Evolutionary conservation across 2,329 filamentous ascomycete species (phyloP), one percentile per base, ranked within the genome.

Genomic region (Metarhizium brunneum): DNA sequence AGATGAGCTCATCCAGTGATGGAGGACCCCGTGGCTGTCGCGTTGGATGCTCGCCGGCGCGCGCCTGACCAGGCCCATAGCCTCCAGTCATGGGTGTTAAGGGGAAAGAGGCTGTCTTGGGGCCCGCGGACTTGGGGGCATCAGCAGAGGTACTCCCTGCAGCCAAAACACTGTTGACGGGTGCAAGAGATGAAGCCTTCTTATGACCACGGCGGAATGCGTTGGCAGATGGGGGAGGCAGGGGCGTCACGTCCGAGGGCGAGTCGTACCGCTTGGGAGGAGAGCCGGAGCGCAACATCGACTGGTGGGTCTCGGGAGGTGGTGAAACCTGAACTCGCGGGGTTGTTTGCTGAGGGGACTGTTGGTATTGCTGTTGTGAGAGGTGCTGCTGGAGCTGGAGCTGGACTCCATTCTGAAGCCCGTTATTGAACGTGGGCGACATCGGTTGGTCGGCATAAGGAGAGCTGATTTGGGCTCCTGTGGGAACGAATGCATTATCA

Each of bases 11-110:
- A 62, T 99, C 94, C 52, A 97, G 80, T 14, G 89, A 85, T 14
- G 94, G 94, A 29, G 94, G 94, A 5, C 92, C 92, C 60, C 91
- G 90, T 53, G 94, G 94, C 73, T 99, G 94, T 57, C 94, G 91
- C 53, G 90, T 76, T 8, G 94, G 94, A 68, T 99, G 94, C 73
- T 97, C 94, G 62, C 94, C 94, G 66, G 91, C 91, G 68, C 94
- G 90, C 57, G 80, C 89, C 70, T 96, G 92, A 54, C 94, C 94
- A 56, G 94, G 94, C 50, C 91, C 94, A 66, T 97, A 97, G 6
- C 86, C 87, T 59, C 91, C 91, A 42, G 86, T 91, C 71, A 86
- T 74, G 2, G 90, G 91, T 6, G 90, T 92, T 42, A 84, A 77
- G 6, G 92, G 90, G 69, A 96, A 88, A 42, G 83, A 83, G 47